Evolutionary conservation across 495 filamentous ascomycete species (phyloP).

Genomic region (Chaetomium fimeti): DNA sequence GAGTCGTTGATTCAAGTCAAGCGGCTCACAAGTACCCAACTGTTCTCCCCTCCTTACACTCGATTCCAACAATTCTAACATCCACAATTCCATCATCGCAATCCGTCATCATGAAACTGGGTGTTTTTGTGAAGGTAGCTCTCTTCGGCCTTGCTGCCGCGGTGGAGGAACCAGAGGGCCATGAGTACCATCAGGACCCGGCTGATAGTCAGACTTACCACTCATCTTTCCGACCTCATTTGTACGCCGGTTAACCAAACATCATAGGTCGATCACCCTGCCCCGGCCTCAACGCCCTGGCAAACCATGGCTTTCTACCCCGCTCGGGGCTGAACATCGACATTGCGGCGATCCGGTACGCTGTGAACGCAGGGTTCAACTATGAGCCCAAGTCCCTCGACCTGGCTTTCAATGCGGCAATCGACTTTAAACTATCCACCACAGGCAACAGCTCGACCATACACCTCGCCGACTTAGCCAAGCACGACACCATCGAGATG

Average conservation of each 20-base stretch:
- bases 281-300: conserved; percentile 54
- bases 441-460: conserved; percentile 32
- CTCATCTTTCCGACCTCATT: neutral
- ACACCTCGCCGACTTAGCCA: conserved; percentile 30
- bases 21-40: neutral
- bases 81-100: neutral
- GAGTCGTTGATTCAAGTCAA: neutral
- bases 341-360: conserved; percentile 25
- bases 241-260: neutral
- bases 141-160: conserved; percentile 14
- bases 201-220: conserved; percentile 13
- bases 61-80: neutral
- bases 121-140: conserved; percentile 5
- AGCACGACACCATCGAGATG: conserved; percentile 35
- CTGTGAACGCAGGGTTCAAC: conserved; percentile 29
- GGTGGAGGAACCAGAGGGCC: conserved; percentile 18
- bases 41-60: neutral
- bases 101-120: conserved; percentile 13
- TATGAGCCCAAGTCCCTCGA: conserved; percentile 29
- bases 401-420: conserved; percentile 27
- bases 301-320: conserved; percentile 57
- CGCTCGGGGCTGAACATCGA: conserved; percentile 47
- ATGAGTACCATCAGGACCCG: conserved; percentile 17
- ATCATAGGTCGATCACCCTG: conserved; percentile 41
- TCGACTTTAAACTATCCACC: conserved; percentile 28